phyloP scores from a whole-genome alignment of 768 basidiomycete genomes.

The Clathrus columnatus region DNA sequence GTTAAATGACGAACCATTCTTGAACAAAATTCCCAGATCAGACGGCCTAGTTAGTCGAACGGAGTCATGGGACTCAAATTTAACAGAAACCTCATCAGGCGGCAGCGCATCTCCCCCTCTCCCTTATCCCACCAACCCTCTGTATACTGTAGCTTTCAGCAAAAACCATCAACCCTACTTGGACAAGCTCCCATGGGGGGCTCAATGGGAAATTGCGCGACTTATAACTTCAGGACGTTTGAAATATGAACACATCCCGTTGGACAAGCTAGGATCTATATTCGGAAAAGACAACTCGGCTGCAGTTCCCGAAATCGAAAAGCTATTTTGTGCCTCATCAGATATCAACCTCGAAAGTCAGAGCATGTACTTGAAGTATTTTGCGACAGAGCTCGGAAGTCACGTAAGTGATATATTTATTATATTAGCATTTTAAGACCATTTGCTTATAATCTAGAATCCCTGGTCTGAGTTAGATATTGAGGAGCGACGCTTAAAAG shows the following conservation, averaged over 20 bases:
- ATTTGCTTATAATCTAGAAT: slow-evolving; percentile 28
- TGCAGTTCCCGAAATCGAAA: slow-evolving; percentile 21
- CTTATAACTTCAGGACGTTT: slow-evolving; percentile 26
- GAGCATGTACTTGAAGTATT: neutral
- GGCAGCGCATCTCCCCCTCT: neutral
- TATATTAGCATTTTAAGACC: slow-evolving; percentile 8
- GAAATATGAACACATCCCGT: slow-evolving; percentile 23
- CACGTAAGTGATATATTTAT: slow-evolving; percentile 15
- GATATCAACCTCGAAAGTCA: neutral
- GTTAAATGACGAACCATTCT: neutral
- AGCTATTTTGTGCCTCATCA: slow-evolving; percentile 11
- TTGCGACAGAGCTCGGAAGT: slow-evolving; percentile 12
- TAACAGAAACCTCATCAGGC: neutral
- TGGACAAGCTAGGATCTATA: slow-evolving; percentile 23
- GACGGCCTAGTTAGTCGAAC: neutral
- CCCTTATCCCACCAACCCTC: neutral
- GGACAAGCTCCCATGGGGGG: slow-evolving; percentile 22
- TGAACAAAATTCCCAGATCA: neutral
- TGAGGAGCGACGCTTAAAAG: slow-evolving; percentile 36
- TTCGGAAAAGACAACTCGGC: slow-evolving; percentile 23
- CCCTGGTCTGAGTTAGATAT: slow-evolving; percentile 57
- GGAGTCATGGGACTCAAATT: neutral
- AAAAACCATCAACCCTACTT: neutral
- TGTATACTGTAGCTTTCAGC: neutral
- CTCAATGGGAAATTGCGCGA: slow-evolving; percentile 47